Evolutionary conservation across 2,329 filamentous ascomycete species (phyloP).

Genomic region (Ascocoryne sarcoides): DNA sequence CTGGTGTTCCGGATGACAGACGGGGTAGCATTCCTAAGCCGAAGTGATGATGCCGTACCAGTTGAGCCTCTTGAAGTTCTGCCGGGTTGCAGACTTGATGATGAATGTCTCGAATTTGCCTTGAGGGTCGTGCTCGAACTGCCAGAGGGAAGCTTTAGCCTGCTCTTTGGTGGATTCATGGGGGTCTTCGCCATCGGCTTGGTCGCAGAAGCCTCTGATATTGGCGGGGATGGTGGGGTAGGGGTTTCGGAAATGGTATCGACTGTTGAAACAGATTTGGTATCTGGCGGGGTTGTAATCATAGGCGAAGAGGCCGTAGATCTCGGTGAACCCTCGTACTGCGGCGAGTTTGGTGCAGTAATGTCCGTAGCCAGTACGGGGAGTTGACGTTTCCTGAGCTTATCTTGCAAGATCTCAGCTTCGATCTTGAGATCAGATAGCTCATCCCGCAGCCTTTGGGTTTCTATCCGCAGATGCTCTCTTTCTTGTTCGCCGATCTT

Average conservation of each 20-base stretch:
- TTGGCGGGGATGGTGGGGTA: slow-evolving; percentile 86
- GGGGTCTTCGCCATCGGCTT: slow-evolving; percentile 22
- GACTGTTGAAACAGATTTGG: slow-evolving; percentile 53
- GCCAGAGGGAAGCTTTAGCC: slow-evolving; percentile 45
- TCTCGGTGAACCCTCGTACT: slow-evolving; percentile 67
- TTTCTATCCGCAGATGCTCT: slow-evolving; percentile 79
- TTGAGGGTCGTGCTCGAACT: slow-evolving; percentile 47
- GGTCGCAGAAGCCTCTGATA: slow-evolving; percentile 67
- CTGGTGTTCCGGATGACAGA: slow-evolving; percentile 30
- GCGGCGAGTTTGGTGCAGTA: slow-evolving; percentile 58
- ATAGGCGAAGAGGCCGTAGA: slow-evolving; percentile 90
- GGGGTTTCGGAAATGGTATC: slow-evolving; percentile 55
- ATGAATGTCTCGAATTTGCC: slow-evolving; percentile 28
- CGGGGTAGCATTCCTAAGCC: slow-evolving; percentile 26
- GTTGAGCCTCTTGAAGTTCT: slow-evolving; percentile 20
- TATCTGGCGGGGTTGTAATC: slow-evolving; percentile 72
- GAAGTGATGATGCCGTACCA: slow-evolving; percentile 10
- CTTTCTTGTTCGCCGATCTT: slow-evolving; percentile 86
- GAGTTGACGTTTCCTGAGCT: slow-evolving; percentile 67
- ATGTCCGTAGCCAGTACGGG: slow-evolving; percentile 53
- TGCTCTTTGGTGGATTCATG: slow-evolving; percentile 31
- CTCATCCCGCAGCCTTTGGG: slow-evolving; percentile 83
- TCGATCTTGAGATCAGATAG: slow-evolving; percentile 90
- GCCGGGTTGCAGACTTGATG: slow-evolving; percentile 14
- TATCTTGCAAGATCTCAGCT: slow-evolving; percentile 87